Conservation (phyloP, 2,329 filamentous ascomycete genomes). For the Aspergillus latus region DNA sequence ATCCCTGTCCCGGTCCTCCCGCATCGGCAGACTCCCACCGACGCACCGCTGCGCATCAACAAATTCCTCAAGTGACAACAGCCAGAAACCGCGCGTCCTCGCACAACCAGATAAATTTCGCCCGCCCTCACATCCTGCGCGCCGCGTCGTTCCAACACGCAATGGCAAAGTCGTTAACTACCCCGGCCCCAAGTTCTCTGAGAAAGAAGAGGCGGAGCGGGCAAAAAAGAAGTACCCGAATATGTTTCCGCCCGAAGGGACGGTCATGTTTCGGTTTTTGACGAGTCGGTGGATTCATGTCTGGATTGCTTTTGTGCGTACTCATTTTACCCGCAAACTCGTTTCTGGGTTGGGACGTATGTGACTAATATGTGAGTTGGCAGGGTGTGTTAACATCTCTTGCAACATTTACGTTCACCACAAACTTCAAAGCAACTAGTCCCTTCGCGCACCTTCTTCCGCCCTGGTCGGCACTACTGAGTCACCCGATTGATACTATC, state of each 20-base stretch:
- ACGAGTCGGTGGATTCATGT: conserved; percentile 74
- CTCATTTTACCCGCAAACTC: conserved; percentile 4
- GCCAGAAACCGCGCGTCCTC: conserved; percentile 65
- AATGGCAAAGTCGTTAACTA: conserved; percentile 56
- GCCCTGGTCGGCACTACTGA: conserved; percentile 64
- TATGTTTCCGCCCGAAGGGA: conserved; percentile 81
- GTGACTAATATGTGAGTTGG: neutral
- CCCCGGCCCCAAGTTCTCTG: conserved; percentile 65
- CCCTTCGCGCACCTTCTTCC: conserved; percentile 79
- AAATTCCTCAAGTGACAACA: neutral
- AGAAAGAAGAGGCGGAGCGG: conserved; percentile 66
- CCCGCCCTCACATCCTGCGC: conserved; percentile 81
- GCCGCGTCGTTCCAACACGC: conserved; percentile 57
- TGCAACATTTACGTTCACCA: conserved; percentile 69
- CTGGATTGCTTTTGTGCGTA: conserved; percentile 72
- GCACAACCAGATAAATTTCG: conserved; percentile 88
- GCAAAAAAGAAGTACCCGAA: conserved; percentile 75
- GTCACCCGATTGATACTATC: conserved; percentile 68
- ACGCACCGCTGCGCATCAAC: conserved; percentile 27
- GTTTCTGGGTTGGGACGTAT: neutral
- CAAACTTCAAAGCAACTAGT: conserved; percentile 76
- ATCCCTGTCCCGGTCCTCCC: conserved; percentile 22
- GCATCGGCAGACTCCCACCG: conserved; percentile 17
- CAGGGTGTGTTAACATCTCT: conserved; percentile 68
- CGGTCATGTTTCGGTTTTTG: conserved; percentile 81